phyloP scores from a whole-genome alignment of 1,284 basidiomycete genomes.

The Cryptococcus hybrid region DNA sequence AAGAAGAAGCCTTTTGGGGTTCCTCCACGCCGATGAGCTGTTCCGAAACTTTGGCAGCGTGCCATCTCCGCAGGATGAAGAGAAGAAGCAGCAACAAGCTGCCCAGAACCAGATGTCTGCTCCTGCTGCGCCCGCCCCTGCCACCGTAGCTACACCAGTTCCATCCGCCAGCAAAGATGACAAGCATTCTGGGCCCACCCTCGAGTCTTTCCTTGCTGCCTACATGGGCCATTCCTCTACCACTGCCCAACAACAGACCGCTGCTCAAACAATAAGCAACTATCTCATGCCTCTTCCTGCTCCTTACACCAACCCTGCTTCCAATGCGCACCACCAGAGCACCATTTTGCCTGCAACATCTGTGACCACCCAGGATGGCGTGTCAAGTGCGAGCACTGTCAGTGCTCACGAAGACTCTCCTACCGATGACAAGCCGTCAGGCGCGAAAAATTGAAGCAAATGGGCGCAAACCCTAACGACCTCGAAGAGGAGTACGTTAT shows the following conservation, averaged over 20 bases:
- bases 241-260: not conserved
- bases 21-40: constrained; percentile 45
- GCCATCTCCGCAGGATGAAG: constrained; percentile 25
- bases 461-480: constrained; percentile 38
- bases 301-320: constrained; percentile 8
- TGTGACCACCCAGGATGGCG: constrained; percentile 4
- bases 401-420: not conserved
- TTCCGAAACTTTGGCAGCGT: constrained; percentile 39
- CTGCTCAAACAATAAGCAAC: constrained; percentile 15
- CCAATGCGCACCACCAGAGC: not conserved
- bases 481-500: constrained; percentile 42
- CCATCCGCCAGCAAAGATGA: constrained; percentile 7
- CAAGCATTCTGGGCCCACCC: constrained; percentile 16
- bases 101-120: not conserved
- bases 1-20: constrained; percentile 46
- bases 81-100: constrained; percentile 6
- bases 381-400: not conserved
- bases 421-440: constrained; percentile 26
- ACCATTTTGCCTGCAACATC: constrained; percentile 1
- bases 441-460: constrained; percentile 45
- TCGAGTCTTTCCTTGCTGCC: constrained; percentile 47
- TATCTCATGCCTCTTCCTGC: constrained; percentile 25
- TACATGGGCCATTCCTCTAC: constrained; percentile 28
- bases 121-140: constrained; percentile 6
- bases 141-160: constrained; percentile 10